phyloP scores from a whole-genome alignment of 2,329 filamentous ascomycete genomes.

The Leptographium lundbergii region DNA sequence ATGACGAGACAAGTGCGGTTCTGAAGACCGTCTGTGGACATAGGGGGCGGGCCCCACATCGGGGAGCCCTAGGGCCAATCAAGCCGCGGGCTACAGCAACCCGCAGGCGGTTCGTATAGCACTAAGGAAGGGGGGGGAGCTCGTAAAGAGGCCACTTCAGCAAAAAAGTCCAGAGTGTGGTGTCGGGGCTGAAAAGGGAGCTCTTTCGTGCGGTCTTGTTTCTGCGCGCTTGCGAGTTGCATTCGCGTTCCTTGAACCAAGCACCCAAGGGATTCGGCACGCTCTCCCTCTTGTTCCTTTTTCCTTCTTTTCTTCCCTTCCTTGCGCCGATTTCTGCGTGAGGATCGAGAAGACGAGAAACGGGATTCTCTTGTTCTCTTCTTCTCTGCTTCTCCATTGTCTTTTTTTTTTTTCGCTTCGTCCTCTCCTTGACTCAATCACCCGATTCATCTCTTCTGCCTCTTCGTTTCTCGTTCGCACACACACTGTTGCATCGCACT shows the following conservation, averaged over 20 bases:
- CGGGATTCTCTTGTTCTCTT: not conserved
- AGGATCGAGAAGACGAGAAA: not conserved
- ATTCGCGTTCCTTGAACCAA: not conserved
- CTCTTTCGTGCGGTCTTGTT: not conserved
- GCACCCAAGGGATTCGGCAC: not conserved
- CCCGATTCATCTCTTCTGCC: not conserved
- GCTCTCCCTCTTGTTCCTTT: not conserved
- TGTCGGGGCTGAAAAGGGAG: not conserved
- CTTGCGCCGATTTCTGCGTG: not conserved
- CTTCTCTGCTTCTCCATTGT: not conserved
- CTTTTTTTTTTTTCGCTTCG: not conserved
- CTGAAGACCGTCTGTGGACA: not conserved
- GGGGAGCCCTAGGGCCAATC: not conserved
- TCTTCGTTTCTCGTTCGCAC: too few relatives aligned
- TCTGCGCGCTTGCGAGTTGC: not conserved
- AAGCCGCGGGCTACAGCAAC: not conserved
- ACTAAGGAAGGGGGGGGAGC: not conserved
- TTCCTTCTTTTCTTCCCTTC: not conserved
- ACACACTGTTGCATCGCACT: not conserved
- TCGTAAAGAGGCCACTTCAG: conserved; percentile 1
- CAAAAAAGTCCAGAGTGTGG: not conserved
- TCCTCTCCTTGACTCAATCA: not conserved
- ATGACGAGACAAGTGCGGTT: not conserved
- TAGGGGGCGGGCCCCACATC: not conserved
- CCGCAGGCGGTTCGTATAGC: not conserved